Conservation (phyloP, 441 rosid species). For the Metrosideros polymorpha region DNA sequence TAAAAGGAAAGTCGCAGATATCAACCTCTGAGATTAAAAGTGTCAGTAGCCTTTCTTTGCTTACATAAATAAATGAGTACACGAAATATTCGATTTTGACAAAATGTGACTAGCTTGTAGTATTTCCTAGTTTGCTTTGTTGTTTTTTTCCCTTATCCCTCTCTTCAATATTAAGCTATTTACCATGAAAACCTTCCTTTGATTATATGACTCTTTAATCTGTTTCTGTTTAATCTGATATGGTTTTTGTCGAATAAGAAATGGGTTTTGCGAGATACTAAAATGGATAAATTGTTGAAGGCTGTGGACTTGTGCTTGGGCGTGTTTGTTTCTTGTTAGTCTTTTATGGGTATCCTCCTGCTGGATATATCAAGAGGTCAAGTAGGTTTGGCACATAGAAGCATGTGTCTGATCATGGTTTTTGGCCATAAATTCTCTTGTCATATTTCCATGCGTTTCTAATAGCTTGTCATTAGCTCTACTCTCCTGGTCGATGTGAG, state of each 20-base stretch:
- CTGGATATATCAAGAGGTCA: not conserved
- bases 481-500: not conserved
- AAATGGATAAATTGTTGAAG: not conserved
- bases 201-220: not conserved
- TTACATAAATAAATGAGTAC: not conserved
- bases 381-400: not conserved
- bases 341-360: not conserved
- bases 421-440: not conserved
- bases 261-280: not conserved
- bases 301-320: not conserved
- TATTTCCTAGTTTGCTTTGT: not conserved
- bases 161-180: not conserved
- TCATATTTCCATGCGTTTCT: not conserved
- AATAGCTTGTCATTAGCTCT: not conserved
- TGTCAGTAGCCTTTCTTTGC: not conserved
- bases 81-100: not conserved
- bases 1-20: not conserved
- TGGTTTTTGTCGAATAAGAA: not conserved
- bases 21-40: not conserved
- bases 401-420: not conserved
- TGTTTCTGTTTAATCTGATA: not conserved
- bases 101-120: not conserved
- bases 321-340: not conserved
- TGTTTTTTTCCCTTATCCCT: not conserved
- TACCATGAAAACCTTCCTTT: not conserved